phyloP scores from a whole-genome alignment of 345 rosid species.

The Hibiscus mutabilis region DNA sequence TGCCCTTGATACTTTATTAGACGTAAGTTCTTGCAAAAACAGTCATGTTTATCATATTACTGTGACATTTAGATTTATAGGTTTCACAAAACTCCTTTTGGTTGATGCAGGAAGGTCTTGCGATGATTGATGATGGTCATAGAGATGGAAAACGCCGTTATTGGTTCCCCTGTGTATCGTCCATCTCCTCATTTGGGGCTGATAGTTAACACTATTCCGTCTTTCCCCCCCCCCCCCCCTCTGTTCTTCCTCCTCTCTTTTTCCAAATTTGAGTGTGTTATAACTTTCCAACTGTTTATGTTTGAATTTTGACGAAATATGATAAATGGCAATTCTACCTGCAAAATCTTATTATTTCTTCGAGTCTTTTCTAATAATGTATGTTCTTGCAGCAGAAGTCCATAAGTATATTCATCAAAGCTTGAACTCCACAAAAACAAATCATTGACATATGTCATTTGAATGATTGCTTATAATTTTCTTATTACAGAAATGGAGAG shows the following conservation, averaged over 20 bases:
- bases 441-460: neutral
- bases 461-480: neutral
- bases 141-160: slow-evolving; percentile 59
- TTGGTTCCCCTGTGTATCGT: slow-evolving; percentile 81
- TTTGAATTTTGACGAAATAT: neutral
- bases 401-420: neutral
- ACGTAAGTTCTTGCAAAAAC: slow-evolving; percentile 32
- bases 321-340: neutral
- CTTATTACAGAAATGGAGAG: neutral
- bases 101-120: slow-evolving; percentile 65
- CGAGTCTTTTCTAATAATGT: neutral
- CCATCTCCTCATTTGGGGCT: slow-evolving; percentile 41
- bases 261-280: neutral
- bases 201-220: too few species aligned
- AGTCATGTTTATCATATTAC: neutral
- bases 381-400: neutral
- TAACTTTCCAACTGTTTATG: neutral
- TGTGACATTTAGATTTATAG: neutral
- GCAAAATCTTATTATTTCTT: too few species aligned
- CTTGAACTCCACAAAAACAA: neutral
- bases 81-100: slow-evolving; percentile 20
- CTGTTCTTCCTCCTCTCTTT: neutral
- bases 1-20: slow-evolving; percentile 67
- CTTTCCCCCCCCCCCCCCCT: too few species aligned
- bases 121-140: slow-evolving; percentile 74